Evolutionary conservation across 305 asterid species (phyloP).

Genomic region (Solanum aculeatissimum): DNA sequence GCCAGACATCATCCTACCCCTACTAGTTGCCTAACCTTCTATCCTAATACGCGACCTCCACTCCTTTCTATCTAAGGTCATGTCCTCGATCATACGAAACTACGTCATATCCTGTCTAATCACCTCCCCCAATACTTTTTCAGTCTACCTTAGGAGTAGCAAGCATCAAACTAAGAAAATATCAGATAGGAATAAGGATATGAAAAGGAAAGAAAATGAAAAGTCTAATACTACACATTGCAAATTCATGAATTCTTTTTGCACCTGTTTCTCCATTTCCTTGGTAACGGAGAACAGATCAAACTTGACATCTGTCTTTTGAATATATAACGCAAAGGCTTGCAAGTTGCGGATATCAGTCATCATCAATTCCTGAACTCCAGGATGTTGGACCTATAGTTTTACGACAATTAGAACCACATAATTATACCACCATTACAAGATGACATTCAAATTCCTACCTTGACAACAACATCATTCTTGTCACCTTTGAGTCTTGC

Average conservation of each 20-base stretch:
- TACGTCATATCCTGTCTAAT: too few species aligned
- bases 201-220: background rate
- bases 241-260: background rate
- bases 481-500: slow-evolving; percentile 78
- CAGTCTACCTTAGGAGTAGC: background rate
- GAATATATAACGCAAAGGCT: slow-evolving; percentile 90
- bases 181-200: background rate
- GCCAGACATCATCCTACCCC: too few species aligned
- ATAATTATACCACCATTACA: background rate
- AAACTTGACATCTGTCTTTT: slow-evolving; percentile 86
- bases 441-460: slow-evolving; percentile 9
- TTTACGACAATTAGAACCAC: slow-evolving; percentile 9
- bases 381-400: slow-evolving; percentile 91
- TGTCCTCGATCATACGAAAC: too few species aligned
- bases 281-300: slow-evolving; percentile 84
- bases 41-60: too few species aligned
- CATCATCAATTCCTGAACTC: slow-evolving; percentile 92
- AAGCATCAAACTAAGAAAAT: background rate
- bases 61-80: too few species aligned
- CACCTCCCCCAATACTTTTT: too few species aligned
- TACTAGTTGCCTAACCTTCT: too few species aligned
- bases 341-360: slow-evolving; percentile 89
- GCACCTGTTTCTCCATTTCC: slow-evolving; percentile 98
- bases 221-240: background rate
- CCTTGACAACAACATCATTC: slow-evolving; percentile 88